phyloP scores from a whole-genome alignment of 2,329 filamentous ascomycete genomes.

The Apiospora hydei region DNA sequence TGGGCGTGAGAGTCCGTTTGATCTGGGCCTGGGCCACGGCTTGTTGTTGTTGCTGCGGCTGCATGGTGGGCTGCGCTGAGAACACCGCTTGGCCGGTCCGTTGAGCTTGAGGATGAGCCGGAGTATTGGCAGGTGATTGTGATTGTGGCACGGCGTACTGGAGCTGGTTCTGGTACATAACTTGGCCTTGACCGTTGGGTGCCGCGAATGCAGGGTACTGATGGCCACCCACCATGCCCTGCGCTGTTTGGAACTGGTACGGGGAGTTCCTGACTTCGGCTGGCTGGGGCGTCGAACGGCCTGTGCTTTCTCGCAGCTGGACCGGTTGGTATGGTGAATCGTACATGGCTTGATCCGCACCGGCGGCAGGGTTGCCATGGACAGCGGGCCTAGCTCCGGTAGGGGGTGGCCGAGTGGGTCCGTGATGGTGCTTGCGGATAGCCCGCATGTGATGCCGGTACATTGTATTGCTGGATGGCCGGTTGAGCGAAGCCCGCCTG shows the following conservation, averaged over 20 bases:
- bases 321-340: not conserved
- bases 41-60: not conserved
- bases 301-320: not conserved
- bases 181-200: conserved; percentile 5
- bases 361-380: not conserved
- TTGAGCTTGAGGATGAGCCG: not conserved
- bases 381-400: not conserved
- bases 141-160: conserved; percentile 31
- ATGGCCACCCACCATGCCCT: not conserved
- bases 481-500: not conserved
- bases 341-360: conserved; percentile 9
- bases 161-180: conserved; percentile 24
- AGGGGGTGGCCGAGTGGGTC: not conserved
- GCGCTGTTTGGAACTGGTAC: not conserved
- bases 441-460: not conserved
- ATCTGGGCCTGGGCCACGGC: not conserved
- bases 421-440: not conserved
- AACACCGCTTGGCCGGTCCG: not conserved
- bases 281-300: not conserved
- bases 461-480: not conserved
- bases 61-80: not conserved
- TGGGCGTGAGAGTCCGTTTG: conserved; percentile 7
- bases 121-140: conserved; percentile 2
- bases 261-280: not conserved
- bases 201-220: conserved; percentile 6